Evolutionary conservation across 73 alveolate genomes (phyloP), one percentile per base, ranked within the genome.

Genomic region (Paramecium bursaria): DNA sequence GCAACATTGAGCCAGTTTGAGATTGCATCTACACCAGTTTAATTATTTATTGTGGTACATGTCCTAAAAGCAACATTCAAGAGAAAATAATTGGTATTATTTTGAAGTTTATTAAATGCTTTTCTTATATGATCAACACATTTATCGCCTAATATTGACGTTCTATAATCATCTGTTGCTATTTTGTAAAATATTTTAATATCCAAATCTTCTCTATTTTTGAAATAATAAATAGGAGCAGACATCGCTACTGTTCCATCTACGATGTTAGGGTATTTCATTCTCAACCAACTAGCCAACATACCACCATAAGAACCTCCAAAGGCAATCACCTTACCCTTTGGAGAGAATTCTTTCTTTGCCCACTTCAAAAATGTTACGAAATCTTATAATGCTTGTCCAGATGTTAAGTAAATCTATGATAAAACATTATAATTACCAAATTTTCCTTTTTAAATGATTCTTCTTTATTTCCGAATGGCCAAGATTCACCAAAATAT

Each of bases 241-340:
- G 86, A 74, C n/a, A 46, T 35, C 6, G 75, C 86, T 26, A 74
- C 21, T 14, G 74, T 33, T 42, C 74, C 86, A 48, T 74, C 86
- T 13, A 74, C 22, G 10, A 48, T 48, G 46, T 74, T 30, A 2
- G 92, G 92, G 33, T 51, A 75, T 74, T 87, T 87, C 92, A 87
- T 87, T 22, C 92, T 74, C 67, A 87, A 47, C 92, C 92, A 87
- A 15, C 90, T 79, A 29, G 92, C 61, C 0, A 87, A 49, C 92
- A 87, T 87, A n/a, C 91, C 91, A 6, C 91, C 91, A 46, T 85
- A 85, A 82, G 87, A 73, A n/a, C 96, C 94, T 33, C 96, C 96
- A 51, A 88, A 85, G 4, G 86, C 94, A 50, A 91, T 67, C 44
- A 88, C 90, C 0, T 46, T 21, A 73, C 47, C 39, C 23, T 22